A percentile compares a stretch with the other conserved stretches of the same genome.
phyloP scores from a whole-genome alignment of 2,329 filamentous ascomycete species.

The Malbranchea cinnamomea region DNA sequence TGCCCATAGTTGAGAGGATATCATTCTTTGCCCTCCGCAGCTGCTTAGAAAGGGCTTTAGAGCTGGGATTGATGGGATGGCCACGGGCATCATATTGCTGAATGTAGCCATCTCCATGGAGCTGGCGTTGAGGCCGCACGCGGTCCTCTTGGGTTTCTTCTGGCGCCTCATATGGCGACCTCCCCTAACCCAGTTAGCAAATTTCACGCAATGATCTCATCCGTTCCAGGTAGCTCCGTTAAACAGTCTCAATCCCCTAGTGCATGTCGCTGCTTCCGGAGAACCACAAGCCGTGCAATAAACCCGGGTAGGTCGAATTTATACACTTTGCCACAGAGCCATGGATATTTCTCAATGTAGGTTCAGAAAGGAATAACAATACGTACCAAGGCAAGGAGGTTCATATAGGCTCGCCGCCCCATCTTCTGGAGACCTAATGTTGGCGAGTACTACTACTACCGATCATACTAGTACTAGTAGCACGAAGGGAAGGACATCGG shows the following conservation, averaged over 20 bases:
- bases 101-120: constrained; percentile 28
- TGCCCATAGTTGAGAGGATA: constrained; percentile 34
- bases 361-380: constrained; percentile 1
- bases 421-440: constrained; percentile 14
- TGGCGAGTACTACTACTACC: too few relatives aligned
- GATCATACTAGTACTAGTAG: too few relatives aligned
- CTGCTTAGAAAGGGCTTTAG: constrained; percentile 23
- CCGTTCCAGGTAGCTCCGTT: too few relatives aligned
- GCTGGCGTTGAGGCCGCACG: constrained; percentile 13
- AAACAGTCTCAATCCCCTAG: too few relatives aligned
- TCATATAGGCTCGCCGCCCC: constrained; percentile 32
- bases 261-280: too few relatives aligned
- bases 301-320: not conserved
- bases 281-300: too few relatives aligned
- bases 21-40: constrained; percentile 36
- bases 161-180: constrained; percentile 32
- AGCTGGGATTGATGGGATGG: constrained; percentile 31
- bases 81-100: constrained; percentile 34
- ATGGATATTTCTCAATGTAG: not conserved
- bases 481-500: constrained; percentile 1
- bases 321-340: constrained; percentile 2
- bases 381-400: constrained; percentile 32
- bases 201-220: too few relatives aligned
- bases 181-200: constrained; percentile 24
- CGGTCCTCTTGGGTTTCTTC: constrained; percentile 16